Base-by-base conservation (phyloP, 495 filamentous ascomycete species). In the Xylaria castorea region DNA sequence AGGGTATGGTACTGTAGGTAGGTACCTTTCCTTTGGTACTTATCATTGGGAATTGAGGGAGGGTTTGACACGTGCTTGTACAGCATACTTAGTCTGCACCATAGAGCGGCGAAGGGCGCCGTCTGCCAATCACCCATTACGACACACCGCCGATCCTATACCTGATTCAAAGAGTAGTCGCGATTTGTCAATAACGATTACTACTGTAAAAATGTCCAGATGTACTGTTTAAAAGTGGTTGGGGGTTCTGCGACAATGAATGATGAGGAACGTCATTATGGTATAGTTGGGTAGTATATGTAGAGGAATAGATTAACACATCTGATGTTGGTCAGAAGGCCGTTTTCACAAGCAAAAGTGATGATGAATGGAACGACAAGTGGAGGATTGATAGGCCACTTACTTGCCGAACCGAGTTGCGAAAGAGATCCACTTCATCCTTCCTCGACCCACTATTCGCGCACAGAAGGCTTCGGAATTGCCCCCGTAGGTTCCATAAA, bases 11-110 rank as follows among this genome's bases (percentile, higher is more conserved):
- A 27, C 0, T 3, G n/a, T 1, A 22, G 38, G 62, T 30, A 65
- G 25, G 64, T 66, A 66, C 64, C 64, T 66, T 51, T 44, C 18
- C 32, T 14, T 27, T 27, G 27, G 36, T 34, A n/a, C 32, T 16
- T 61, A 7, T 30, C 8, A 36, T 61, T 61, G 34, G 53, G 27
- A 57, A 57, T 32, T 66, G 40, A 8, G 25, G 3, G 27, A 66
- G 25, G 46, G 42, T 53, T 53, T 66, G 64, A 66, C 64, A 66
- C 64, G 64, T 66, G 64, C 64, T 51, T 65, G 62, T 65, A 65
- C 62, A 65, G 42, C 62, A 25, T 65, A 64, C 61, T 46, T 46
- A 36, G 58, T 22, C 32, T 38, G 20, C 34, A 22, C 58, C 58
- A 9, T 61, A 61, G 58, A 38, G 58, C 58, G 12, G 58, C 58